Evolutionary conservation across 1,284 basidiomycete species (phyloP), one percentile per base, ranked within the genome.

Genomic region (Serendipita sp.): DNA sequence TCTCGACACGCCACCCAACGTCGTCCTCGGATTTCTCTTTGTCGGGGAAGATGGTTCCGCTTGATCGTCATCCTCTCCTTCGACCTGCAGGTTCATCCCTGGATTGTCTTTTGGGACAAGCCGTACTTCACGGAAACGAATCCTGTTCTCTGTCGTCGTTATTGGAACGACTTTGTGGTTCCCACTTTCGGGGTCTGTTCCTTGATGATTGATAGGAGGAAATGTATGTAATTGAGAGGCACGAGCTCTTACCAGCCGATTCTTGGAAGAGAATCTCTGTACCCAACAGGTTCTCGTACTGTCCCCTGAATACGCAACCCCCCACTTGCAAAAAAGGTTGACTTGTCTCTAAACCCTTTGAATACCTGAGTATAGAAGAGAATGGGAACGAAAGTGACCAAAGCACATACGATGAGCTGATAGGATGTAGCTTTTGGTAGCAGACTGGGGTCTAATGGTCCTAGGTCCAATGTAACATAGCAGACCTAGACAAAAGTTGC

Each of bases 301-400:
- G 73, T 0, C 87, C 87, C 70, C 82, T 82, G 66, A 88, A 78
- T 35, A 87, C 76, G 0, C 84, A 84, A 2, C 86, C 86, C 6
- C 84, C 82, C 0, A 89, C 75, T 67, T 90, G 87, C 13, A 90
- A 70, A 67, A 81, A 88, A 0, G 87, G 87, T 0, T 81, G 83
- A 0, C 84, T 80, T 0, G 84, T 85, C 69, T 90, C 86, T 15
- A 90, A 71, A 1, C 87, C 87, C 87, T 89, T 34, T 38, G 29
- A 22, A 22, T 60, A 5, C 8, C 47, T 22, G 17, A n/a, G n/a
- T 8, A 10, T 6, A 49, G 17, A 17, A 10, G n/a, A 58, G 53
- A 32, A 12, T 53, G 10, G 12, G 26, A 30, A 32, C 53, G 29
- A 8, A 35, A 35, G 13, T 17, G 43, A 30, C 26, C n/a, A 60